Conservation (phyloP, 495 filamentous ascomycete genomes). For the Alectoria sarmentosa region DNA sequence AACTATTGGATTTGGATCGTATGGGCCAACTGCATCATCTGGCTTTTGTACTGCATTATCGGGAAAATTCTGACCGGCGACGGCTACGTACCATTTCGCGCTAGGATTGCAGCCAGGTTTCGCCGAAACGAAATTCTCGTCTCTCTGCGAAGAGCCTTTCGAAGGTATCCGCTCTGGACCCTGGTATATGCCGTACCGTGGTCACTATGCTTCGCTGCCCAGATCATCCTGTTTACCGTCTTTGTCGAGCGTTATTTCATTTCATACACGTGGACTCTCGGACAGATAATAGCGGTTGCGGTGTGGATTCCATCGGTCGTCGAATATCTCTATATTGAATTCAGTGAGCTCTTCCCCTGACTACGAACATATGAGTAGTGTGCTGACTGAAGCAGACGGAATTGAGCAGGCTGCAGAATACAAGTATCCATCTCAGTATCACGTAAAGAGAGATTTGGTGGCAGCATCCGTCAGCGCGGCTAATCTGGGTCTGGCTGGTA, state of each 20-base stretch:
- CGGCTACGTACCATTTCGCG: not conserved
- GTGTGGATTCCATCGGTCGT: constrained; percentile 10
- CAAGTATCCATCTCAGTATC: not conserved
- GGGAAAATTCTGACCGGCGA: not conserved
- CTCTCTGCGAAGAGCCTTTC: not conserved
- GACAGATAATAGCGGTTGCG: constrained; percentile 11
- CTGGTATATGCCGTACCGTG: not conserved
- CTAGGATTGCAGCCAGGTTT: not conserved
- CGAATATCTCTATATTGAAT: constrained; percentile 2
- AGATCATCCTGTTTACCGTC: constrained; percentile 2
- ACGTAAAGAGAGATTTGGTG: not conserved
- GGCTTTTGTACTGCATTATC: constrained; percentile 1
- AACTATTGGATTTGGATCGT: constrained; percentile 5
- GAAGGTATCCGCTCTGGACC: not conserved
- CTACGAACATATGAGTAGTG: not conserved
- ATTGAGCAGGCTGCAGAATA: not conserved
- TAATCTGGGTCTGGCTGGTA: too few relatives aligned
- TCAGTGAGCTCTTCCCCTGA: constrained; percentile 14
- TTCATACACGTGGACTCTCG: constrained; percentile 7
- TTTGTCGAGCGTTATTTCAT: constrained; percentile 4
- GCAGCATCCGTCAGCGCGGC: not conserved
- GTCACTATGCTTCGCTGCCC: constrained; percentile 2
- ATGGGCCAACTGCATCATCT: constrained; percentile 10
- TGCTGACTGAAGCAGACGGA: not conserved
- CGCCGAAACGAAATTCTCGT: not conserved